Base-by-base conservation (phyloP, 768 basidiomycete species). In the Tricholoma matsutake region DNA sequence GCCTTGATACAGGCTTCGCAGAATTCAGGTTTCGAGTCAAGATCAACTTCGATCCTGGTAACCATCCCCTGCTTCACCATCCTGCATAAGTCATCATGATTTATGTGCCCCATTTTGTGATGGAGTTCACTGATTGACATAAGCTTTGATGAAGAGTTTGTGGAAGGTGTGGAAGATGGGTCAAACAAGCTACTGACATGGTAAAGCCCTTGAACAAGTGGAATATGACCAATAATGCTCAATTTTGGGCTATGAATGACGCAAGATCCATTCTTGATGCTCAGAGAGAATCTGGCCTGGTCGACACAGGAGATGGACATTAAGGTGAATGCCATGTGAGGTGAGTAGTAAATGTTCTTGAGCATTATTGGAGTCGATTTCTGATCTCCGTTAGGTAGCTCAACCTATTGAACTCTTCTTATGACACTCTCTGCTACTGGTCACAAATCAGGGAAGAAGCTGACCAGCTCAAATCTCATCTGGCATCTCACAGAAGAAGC, bases 81-180 rank as follows among this genome's bases (percentile, higher is more conserved):
- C 14, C 65, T 35, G 1, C 61, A 55, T 22, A 75, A 69, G 6
- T 69, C 61, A 0, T 68, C 61, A 6, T 66, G 67, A 16, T 49
- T 1, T 1, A 25, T 25, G 3, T 25, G 22, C 22, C 22, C 22
- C 22, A 25, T 25, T 25, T 25, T 25, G 3, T 64, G 61, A 52
- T 81, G 78, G 4, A 78, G 63, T 43, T 76, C 68, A 34, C 57
- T 59, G 51, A 75, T 68, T 16, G 67, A 64, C 11, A 73, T 58
- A n/a, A 35, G 25, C 28, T 63, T 56, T 13, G 53, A 54, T 35
- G 67, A 51, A 6, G 57, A 22, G 51, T 57, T 61, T 18, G 65
- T 67, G 25, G 37, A 37, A 11, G 65, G 45, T 35, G 67, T 47
- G 14, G 49, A 18, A 13, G 53, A 54, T 29, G 56, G 14, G 14